These are phyloP conservation scores for Spathaspora sp. DNA, from an alignment of 1,139 yeast species.

Conservation along the genomic window DNA sequence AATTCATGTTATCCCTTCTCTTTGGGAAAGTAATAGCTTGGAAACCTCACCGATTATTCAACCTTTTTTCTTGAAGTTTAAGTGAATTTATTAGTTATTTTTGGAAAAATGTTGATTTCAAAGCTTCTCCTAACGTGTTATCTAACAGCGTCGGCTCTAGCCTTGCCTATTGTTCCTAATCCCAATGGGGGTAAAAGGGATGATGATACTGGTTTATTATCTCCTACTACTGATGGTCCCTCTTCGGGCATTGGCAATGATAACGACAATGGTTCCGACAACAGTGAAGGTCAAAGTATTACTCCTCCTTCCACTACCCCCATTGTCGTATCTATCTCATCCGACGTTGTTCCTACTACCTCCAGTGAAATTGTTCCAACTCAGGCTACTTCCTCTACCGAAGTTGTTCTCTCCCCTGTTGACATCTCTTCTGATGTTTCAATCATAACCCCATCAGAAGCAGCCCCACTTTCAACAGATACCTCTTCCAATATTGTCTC, in stretches of 20 bases:
- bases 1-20: background rate
- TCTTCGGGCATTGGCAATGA: background rate
- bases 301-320: background rate
- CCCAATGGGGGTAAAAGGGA: background rate
- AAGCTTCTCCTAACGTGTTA: constrained; percentile 1
- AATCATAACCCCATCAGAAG: background rate
- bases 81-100: background rate
- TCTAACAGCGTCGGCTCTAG: constrained; percentile 1
- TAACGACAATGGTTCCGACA: background rate
- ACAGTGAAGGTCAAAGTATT: background rate
- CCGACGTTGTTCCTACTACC: background rate
- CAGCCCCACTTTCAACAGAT: background rate
- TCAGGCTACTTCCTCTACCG: constrained; percentile 1
- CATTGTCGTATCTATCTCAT: background rate
- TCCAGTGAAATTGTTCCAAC: constrained; percentile 1
- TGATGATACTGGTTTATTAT: background rate
- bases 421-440: background rate
- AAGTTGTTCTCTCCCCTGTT: background rate
- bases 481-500: background rate
- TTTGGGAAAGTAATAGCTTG: background rate
- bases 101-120: constrained; percentile 1
- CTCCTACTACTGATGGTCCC: background rate
- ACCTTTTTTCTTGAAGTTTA: background rate
- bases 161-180: background rate
- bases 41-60: background rate